phyloP scores from a whole-genome alignment of 164 flowering plant species.

The Liriodendron chinense region DNA sequence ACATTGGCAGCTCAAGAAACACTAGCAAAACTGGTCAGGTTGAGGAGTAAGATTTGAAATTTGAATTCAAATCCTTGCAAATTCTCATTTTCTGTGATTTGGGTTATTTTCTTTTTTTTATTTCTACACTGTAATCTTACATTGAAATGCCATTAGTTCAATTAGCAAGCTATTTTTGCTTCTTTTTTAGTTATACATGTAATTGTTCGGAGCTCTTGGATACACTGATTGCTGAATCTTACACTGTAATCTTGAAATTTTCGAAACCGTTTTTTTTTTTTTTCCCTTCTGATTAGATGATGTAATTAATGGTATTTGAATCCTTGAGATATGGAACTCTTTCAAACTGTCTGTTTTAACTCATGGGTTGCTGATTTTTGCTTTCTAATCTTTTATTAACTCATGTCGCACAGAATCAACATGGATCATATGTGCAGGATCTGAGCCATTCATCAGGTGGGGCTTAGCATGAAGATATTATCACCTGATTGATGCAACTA shows the following conservation, averaged over 20 bases:
- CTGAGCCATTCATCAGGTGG: too few species aligned
- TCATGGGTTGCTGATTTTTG: too few species aligned
- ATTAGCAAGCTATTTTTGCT: background rate
- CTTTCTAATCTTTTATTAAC: too few species aligned
- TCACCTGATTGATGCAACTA: too few species aligned
- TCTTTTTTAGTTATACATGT: background rate
- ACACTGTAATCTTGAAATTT: background rate
- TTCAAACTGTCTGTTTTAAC: too few species aligned
- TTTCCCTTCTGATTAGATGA: background rate
- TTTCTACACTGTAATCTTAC: conserved; percentile 7
- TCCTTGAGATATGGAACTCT: background rate
- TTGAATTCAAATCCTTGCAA: background rate
- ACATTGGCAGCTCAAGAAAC: conserved; percentile 91
- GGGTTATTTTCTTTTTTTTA: background rate
- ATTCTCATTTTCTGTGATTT: background rate
- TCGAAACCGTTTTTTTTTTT: background rate
- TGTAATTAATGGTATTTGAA: background rate
- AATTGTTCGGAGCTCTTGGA: background rate
- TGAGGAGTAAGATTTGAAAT: conserved; percentile 67
- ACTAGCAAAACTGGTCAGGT: conserved; percentile 72
- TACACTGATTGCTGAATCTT: background rate
- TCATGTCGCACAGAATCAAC: too few species aligned
- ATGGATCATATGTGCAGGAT: too few species aligned
- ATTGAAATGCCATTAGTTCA: background rate
- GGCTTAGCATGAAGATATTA: too few species aligned